Conservation (phyloP, 345 rosid species). For the Corchorus capsularis region DNA sequence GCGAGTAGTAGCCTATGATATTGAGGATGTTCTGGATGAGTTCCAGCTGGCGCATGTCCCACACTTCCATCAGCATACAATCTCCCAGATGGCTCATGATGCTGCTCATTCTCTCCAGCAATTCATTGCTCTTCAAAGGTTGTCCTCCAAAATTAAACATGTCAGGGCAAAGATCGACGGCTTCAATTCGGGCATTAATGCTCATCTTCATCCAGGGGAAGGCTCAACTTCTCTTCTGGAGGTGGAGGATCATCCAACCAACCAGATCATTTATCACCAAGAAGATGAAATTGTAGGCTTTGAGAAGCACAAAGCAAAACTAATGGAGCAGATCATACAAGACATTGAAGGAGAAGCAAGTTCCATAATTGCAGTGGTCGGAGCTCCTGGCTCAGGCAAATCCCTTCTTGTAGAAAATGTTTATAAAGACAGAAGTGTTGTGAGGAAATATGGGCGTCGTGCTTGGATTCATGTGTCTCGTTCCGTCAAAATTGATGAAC, state of each 20-base stretch:
- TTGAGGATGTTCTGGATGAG: slow-evolving; percentile 17
- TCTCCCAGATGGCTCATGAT: not conserved
- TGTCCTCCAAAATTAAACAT: not conserved
- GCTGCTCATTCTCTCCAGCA: not conserved
- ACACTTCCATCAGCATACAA: not conserved
- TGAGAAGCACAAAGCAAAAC: not conserved
- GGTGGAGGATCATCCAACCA: not conserved
- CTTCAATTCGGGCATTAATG: not conserved
- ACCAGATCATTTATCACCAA: not conserved
- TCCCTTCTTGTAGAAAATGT: not conserved
- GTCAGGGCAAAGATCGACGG: not conserved
- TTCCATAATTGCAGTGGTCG: not conserved
- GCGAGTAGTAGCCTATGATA: slow-evolving; percentile 10
- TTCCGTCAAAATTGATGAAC: not conserved
- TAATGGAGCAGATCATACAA: not conserved
- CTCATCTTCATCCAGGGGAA: not conserved
- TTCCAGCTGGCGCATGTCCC: not conserved
- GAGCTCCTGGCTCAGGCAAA: not conserved
- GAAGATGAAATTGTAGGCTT: slow-evolving; percentile 6
- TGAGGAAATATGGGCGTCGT: not conserved
- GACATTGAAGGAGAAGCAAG: not conserved
- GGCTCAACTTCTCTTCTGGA: not conserved
- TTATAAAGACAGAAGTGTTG: not conserved
- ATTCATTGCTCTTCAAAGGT: not conserved
- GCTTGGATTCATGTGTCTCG: not conserved